Conservation (phyloP, 192 early-diverging fungal species). For the Coemansia sp. region DNA sequence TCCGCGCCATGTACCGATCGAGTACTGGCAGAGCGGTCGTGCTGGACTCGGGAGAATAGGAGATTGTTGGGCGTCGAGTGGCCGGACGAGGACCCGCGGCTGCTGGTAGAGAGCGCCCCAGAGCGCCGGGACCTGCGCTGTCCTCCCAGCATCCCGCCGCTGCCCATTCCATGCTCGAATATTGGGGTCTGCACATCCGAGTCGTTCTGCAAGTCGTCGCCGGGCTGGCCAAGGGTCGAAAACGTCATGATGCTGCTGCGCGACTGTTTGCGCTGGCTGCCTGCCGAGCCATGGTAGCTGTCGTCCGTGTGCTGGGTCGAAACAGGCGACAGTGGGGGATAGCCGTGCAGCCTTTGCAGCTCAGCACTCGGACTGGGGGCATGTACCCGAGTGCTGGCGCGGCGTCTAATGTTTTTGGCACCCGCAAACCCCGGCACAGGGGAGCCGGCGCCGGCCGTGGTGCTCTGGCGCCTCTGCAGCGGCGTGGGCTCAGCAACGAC, state of each 20-base stretch:
- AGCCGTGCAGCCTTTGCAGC: not conserved
- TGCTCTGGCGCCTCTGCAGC: no score
- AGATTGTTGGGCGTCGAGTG: constrained; percentile 23
- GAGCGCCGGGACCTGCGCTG: constrained; percentile 15
- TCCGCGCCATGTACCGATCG: constrained; percentile 2
- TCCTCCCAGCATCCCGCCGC: not conserved
- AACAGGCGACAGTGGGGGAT: constrained; percentile 2
- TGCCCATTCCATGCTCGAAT: not conserved
- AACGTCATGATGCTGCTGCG: constrained; percentile 5
- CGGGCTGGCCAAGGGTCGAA: constrained; percentile 2
- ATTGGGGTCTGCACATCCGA: not conserved
- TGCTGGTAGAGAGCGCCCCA: not conserved
- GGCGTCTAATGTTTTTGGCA: constrained; percentile 4
- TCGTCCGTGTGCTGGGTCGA: not conserved
- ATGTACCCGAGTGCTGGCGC: not conserved
- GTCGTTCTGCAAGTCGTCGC: constrained; percentile 1
- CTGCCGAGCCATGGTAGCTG: not conserved
- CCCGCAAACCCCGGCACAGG: no score
- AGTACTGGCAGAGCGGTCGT: constrained; percentile 4
- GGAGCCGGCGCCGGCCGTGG: no score
- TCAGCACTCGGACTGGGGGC: not conserved
- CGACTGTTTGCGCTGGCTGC: not conserved
- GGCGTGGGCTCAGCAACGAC: not conserved
- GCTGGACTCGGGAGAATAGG: constrained; percentile 12
- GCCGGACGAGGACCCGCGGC: constrained; percentile 25